These are phyloP conservation scores for Colletotrichum sp. DNA, from an alignment of 2,329 filamentous ascomycete species.

Conservation along the genomic window DNA sequence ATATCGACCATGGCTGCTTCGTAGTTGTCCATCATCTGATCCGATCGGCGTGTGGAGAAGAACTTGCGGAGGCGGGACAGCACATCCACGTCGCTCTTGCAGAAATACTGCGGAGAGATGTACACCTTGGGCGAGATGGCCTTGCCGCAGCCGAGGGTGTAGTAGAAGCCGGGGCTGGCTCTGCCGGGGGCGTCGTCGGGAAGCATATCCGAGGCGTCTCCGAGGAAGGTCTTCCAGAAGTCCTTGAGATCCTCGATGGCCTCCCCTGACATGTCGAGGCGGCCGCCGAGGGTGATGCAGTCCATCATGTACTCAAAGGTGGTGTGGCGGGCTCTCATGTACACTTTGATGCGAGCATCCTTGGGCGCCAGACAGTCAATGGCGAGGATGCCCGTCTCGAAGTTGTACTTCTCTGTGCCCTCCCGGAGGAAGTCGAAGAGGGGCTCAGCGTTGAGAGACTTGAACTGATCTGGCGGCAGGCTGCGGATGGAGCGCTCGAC, in stretches of 20 bases:
- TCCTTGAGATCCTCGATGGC: slow-evolving; percentile 13
- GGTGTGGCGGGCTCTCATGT: slow-evolving; percentile 8
- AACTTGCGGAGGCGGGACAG: slow-evolving; percentile 10
- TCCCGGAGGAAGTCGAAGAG: slow-evolving; percentile 9
- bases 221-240: slow-evolving; percentile 7
- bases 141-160: slow-evolving; percentile 12
- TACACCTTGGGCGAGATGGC: slow-evolving; percentile 17
- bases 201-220: neutral
- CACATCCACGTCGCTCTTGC: slow-evolving; percentile 7
- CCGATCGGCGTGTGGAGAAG: slow-evolving; percentile 10
- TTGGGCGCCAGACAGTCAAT: slow-evolving; percentile 11
- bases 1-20: slow-evolving; percentile 13
- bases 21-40: slow-evolving; percentile 19
- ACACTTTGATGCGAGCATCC: slow-evolving; percentile 15
- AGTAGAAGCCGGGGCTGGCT: slow-evolving; percentile 15
- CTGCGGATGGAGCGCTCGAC: slow-evolving; percentile 10
- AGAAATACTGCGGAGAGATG: slow-evolving; percentile 13
- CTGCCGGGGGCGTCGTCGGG: slow-evolving; percentile 7
- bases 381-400: slow-evolving; percentile 16
- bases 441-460: neutral
- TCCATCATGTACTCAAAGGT: slow-evolving; percentile 19
- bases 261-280: slow-evolving; percentile 17
- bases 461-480: neutral
- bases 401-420: slow-evolving; percentile 8
- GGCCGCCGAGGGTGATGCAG: slow-evolving; percentile 11